A percentile compares a stretch with the other conserved stretches of the same genome.
Conservation (phyloP, 805 yeast genomes). For the Candida montana region DNA sequence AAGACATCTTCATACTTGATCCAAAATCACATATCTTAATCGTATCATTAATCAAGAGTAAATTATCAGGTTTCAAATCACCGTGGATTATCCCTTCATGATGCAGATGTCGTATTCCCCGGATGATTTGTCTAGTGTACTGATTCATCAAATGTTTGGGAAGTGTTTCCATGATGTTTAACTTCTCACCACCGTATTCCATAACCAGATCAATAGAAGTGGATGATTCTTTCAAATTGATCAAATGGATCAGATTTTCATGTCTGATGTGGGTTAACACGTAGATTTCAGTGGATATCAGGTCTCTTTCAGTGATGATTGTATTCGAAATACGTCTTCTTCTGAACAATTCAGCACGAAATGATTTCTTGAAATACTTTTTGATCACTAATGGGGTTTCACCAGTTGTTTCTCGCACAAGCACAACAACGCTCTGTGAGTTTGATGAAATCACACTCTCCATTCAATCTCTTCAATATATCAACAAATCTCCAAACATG, state of each 20-base stretch:
- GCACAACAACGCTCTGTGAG: not conserved
- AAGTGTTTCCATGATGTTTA: slow-evolving; percentile 41
- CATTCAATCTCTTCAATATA: too few species aligned
- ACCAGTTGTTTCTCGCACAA: too few species aligned
- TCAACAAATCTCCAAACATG: too few species aligned
- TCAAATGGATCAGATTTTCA: slow-evolving; percentile 1
- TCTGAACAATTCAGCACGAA: slow-evolving; percentile 6
- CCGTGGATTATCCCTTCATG: slow-evolving; percentile 55
- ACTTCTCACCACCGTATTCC: slow-evolving; percentile 7
- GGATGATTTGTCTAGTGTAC: slow-evolving; percentile 44
- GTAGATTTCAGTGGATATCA: slow-evolving; percentile 26
- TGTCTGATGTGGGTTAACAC: not conserved
- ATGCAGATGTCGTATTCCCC: slow-evolving; percentile 53
- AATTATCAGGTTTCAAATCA: slow-evolving; percentile 62
- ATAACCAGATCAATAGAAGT: slow-evolving; percentile 3
- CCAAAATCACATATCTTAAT: slow-evolving; percentile 65
- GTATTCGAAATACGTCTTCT: not conserved
- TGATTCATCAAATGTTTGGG: slow-evolving; percentile 31
- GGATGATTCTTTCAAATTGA: not conserved
- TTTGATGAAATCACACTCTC: not conserved
- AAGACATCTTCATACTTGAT: slow-evolving; percentile 40
- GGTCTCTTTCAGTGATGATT: slow-evolving; percentile 10
- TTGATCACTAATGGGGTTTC: not conserved
- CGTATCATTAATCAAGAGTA: slow-evolving; percentile 50
- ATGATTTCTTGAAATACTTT: slow-evolving; percentile 6